Base-by-base conservation (phyloP, 208 protist genomes). In the Blechomonas ayalai region DNA sequence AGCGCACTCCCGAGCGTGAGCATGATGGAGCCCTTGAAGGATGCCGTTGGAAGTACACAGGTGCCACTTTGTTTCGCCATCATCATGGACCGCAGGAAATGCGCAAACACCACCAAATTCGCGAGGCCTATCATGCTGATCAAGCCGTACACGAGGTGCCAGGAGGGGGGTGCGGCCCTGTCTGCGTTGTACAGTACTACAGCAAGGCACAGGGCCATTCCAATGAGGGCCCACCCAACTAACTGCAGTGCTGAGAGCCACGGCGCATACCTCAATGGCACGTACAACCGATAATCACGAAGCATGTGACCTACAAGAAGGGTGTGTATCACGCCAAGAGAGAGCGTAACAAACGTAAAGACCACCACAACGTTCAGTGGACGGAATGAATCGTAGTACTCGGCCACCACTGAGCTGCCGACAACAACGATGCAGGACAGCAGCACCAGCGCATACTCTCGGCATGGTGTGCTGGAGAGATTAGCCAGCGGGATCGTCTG, bases 121-220 rank as follows among this genome's bases (percentile, higher is more conserved):
- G 52, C 53, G 18, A 79, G 27, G 24, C 66, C 67, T 36, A 67
- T 73, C 18, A 77, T 66, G 37, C 60, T 60, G 20, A 67, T 59
- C 23, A 90, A 38, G 12, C 60, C 72, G 44, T 59, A 63, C 22
- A 59, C 46, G 4, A 82, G 52, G 46, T 84, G 71, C 74, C 58
- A 82, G 24, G 71, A 80, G 13, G 64, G 35, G 0, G 60, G 57
- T 12, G 67, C 44, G 26, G 52, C 48, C 8, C 35, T 29, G 23
- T 44, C 50, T 13, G 61, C 45, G 19, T 48, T 55, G 34, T 49
- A 73, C 1, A 82, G 53, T 19, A 84, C 46, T 29, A 67, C 43
- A 32, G 62, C 35, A 16, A 57, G 67, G 34, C 54, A 69, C 33
- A 69, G 48, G 26, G 26, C 55, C 35, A 51, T 16, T n/a, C 52